phyloP scores from a whole-genome alignment of 148 eudicot genomes.

The Polygonum aviculare region DNA sequence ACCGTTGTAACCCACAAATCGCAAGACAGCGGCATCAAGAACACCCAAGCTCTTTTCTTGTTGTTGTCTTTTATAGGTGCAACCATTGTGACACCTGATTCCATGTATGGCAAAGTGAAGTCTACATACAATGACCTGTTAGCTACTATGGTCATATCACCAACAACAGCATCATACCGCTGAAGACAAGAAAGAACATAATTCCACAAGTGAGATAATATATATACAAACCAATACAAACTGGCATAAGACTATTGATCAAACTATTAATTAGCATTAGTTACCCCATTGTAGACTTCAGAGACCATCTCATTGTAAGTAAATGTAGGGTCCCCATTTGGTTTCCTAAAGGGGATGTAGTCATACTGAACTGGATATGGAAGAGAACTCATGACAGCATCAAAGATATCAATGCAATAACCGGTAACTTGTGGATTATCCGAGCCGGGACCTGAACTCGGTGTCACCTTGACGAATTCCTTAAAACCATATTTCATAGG shows the following conservation, averaged over 20 bases:
- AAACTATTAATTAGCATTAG: background rate
- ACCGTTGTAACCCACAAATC: slow-evolving; percentile 58
- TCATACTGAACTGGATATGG: slow-evolving; percentile 46
- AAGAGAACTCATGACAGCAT: slow-evolving; percentile 32
- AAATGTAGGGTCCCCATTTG: slow-evolving; percentile 19
- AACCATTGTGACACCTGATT: slow-evolving; percentile 53
- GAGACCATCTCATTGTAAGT: slow-evolving; percentile 23
- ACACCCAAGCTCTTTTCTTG: slow-evolving; percentile 52
- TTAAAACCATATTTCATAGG: slow-evolving; percentile 39
- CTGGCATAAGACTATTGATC: too few species aligned
- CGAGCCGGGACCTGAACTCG: slow-evolving; percentile 13
- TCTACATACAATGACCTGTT: slow-evolving; percentile 42
- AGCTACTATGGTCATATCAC: slow-evolving; percentile 47
- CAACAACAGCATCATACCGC: slow-evolving; percentile 55
- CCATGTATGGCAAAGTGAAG: slow-evolving; percentile 54
- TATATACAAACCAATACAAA: too few species aligned
- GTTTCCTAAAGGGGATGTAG: slow-evolving; percentile 30
- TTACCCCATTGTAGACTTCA: slow-evolving; percentile 28
- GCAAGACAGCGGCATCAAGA: slow-evolving; percentile 48
- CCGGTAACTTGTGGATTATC: slow-evolving; percentile 27
- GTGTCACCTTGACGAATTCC: slow-evolving; percentile 31
- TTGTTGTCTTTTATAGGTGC: slow-evolving; percentile 37
- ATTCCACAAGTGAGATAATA: background rate
- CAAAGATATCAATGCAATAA: slow-evolving; percentile 52
- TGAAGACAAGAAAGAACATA: slow-evolving; percentile 12